Base-by-base conservation (phyloP, 176 grass and related monocot species). In the Hyparrhenia diplandra region DNA sequence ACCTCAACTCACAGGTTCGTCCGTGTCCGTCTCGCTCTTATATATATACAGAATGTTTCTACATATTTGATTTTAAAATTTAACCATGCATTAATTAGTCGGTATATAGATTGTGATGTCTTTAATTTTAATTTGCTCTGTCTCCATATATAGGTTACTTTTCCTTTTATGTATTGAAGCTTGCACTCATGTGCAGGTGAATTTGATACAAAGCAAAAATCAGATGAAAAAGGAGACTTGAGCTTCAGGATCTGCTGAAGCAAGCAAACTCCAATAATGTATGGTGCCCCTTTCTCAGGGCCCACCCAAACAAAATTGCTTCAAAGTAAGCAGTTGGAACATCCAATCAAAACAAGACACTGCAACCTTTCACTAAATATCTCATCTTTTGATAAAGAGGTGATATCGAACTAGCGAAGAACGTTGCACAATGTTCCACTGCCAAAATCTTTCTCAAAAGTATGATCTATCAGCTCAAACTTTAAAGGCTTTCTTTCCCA, bases 141-240 rank as follows among this genome's bases (percentile, higher is more conserved):
- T 54, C n/a, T n/a, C n/a, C n/a, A 57, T 55, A 55, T 23, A 57
- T 57, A 57, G 52, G 36, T 62, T 81, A 35, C 12, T 41, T 74
- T 80, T 68, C 27, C 71, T 75, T 75, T 69, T 82, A 49, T 82
- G 37, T 75, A 81, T 87, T 87, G 71, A 82, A 69, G 78, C 85
- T 76, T 87, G 85, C 85, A 87, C 78, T 87, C 70, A 41, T 87
- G 78, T 87, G 85, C 78, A 87, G 85, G 85, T 87, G 64, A 87
- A 75, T 69, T 82, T 87, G 85, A 76, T 23, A 75, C 78, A 81
- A 80, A 52, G 78, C 71, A 82, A 81, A 81, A 87, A 62, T 75
- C 49, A 82, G 78, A 81, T 87, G 78, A 69, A 87, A 87, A 81
- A 51, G 64, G 71, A 70, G 63, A 63, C 49, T 49, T 81, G 85